A percentile compares a stretch with the other conserved stretches of the same genome.
phyloP scores from a whole-genome alignment of 2,329 filamentous ascomycete species.

The Trichophyton benhamiae region DNA sequence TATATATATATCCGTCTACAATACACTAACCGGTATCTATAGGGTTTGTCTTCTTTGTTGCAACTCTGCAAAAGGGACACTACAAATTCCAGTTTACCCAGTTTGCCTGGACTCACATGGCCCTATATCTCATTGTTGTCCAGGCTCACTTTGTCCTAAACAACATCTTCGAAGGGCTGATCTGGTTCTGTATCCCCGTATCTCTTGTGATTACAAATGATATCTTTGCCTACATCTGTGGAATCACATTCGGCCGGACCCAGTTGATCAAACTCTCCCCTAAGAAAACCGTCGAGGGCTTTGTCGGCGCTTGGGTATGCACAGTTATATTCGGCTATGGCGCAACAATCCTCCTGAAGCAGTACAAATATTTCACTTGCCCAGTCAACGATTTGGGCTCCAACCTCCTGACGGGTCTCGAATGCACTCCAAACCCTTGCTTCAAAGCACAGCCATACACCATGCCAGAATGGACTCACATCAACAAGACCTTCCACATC shows the following conservation, averaged over 20 bases:
- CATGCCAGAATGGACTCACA: slow-evolving; percentile 59
- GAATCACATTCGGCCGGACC: slow-evolving; percentile 90
- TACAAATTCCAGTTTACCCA: slow-evolving; percentile 99
- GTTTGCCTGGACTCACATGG: slow-evolving; percentile 99
- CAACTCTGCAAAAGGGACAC: slow-evolving; percentile 83
- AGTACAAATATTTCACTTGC: slow-evolving; percentile 95
- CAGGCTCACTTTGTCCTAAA: slow-evolving; percentile 99
- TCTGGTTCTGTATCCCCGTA: slow-evolving; percentile 97
- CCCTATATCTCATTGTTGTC: slow-evolving; percentile 90
- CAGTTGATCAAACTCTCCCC: slow-evolving; percentile 96
- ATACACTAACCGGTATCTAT: slow-evolving; percentile 2
- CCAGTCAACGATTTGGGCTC: slow-evolving; percentile 92
- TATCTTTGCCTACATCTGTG: slow-evolving; percentile 95
- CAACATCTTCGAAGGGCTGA: slow-evolving; percentile 98
- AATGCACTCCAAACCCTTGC: slow-evolving; percentile 83
- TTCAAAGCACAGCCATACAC: slow-evolving; percentile 69
- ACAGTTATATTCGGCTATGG: slow-evolving; percentile 75
- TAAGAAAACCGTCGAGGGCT: slow-evolving; percentile 98
- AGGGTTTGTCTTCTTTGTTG: slow-evolving; percentile 98
- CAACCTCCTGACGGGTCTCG: slow-evolving; percentile 78
- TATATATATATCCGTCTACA: not conserved
- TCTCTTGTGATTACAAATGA: slow-evolving; percentile 96
- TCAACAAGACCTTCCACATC: slow-evolving; percentile 59
- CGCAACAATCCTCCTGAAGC: slow-evolving; percentile 72
- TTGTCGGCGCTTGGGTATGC: slow-evolving; percentile 90